Evolutionary conservation across 768 basidiomycete genomes (phyloP).

Genomic region (Cubamyces lactineus): DNA sequence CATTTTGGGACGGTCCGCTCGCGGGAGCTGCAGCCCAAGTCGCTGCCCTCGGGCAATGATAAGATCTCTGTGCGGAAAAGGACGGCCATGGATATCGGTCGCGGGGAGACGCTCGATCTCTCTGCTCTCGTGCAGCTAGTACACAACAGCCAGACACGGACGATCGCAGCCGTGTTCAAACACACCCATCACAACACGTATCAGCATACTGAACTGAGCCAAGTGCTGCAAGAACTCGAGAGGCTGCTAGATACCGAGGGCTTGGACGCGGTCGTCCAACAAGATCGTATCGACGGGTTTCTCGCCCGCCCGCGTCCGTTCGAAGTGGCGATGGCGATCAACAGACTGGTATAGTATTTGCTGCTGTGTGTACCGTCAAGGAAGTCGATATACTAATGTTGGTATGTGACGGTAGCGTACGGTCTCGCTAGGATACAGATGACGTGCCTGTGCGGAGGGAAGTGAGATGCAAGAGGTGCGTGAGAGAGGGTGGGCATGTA

Average conservation of each 20-base stretch:
- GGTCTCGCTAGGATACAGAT: slow-evolving; percentile 13
- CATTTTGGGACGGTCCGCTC: slow-evolving; percentile 3
- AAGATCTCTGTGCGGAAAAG: slow-evolving; percentile 15
- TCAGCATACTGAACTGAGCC: not conserved
- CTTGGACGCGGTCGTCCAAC: slow-evolving; percentile 12
- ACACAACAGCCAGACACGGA: slow-evolving; percentile 24
- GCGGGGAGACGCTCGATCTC: slow-evolving; percentile 21
- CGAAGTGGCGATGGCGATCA: slow-evolving; percentile 26
- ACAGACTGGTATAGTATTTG: slow-evolving; percentile 19
- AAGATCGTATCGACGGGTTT: slow-evolving; percentile 22
- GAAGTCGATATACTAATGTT: not conserved
- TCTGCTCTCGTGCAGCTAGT: slow-evolving; percentile 21
- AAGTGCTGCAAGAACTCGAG: not conserved
- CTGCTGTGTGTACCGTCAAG: not conserved
- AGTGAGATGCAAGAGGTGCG: not conserved
- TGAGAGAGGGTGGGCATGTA: not conserved
- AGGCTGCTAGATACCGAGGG: slow-evolving; percentile 1
- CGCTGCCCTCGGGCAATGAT: slow-evolving; percentile 8
- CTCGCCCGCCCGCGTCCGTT: slow-evolving; percentile 18
- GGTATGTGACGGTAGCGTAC: slow-evolving; percentile 10
- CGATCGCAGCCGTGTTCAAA: slow-evolving; percentile 19
- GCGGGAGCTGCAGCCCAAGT: not conserved
- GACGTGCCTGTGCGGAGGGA: not conserved
- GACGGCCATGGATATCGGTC: slow-evolving; percentile 8
- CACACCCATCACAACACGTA: not conserved